phyloP scores from a whole-genome alignment of 1,284 basidiomycete genomes.

The Apiotrichum akiyoshidainum region DNA sequence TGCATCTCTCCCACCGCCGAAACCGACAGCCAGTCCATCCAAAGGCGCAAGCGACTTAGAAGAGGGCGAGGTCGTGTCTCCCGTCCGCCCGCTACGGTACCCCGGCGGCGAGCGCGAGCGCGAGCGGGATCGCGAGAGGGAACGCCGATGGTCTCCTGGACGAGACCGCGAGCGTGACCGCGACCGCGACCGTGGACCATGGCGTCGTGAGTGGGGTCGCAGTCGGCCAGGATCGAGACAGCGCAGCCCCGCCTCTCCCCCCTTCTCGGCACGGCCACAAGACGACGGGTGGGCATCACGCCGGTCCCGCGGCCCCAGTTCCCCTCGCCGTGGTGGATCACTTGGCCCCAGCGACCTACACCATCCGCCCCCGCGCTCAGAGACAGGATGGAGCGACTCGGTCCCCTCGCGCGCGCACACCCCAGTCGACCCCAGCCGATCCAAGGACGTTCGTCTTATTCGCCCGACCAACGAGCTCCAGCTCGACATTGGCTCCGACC shows the following conservation, averaged over 20 bases:
- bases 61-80: constrained; percentile 46
- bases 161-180: constrained; percentile 17
- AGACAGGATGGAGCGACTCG: constrained; percentile 1
- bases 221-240: constrained; percentile 14
- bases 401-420: constrained; percentile 4
- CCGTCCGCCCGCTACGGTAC: constrained; percentile 25
- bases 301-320: constrained; percentile 5
- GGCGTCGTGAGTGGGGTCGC: constrained; percentile 14
- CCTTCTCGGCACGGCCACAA: constrained; percentile 5
- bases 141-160: constrained; percentile 3
- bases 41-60: constrained; percentile 33
- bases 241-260: constrained; percentile 9
- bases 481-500: background rate
- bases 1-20: background rate
- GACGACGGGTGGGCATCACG: constrained; percentile 14
- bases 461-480: constrained; percentile 5
- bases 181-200: constrained; percentile 13
- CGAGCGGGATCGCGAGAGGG: constrained; percentile 24
- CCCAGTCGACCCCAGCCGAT: background rate
- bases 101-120: constrained; percentile 9
- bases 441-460: background rate
- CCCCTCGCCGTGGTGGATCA: constrained; percentile 6
- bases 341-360: background rate
- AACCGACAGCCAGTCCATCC: constrained; percentile 1
- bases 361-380: background rate